These are phyloP conservation scores for Celoporthe dispersa DNA, from an alignment of 2,329 filamentous ascomycete species.

Conservation along the genomic window DNA sequence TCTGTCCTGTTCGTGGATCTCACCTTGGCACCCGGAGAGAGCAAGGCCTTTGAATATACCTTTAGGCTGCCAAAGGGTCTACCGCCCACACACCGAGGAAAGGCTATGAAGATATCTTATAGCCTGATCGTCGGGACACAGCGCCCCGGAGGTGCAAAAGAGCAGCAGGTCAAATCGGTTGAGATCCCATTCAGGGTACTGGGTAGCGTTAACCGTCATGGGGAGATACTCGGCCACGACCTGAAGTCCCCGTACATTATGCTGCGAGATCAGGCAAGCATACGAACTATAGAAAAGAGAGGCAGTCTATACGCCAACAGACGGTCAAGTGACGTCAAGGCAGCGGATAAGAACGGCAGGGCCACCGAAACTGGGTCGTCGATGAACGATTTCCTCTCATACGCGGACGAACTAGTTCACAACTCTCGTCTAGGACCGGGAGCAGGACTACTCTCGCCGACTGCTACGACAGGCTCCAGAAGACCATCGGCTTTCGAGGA, in stretches of 20 bases:
- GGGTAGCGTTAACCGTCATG: constrained; percentile 86
- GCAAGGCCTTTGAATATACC: constrained; percentile 81
- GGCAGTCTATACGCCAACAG: constrained; percentile 29
- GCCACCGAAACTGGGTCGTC: constrained; percentile 42
- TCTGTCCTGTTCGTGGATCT: constrained; percentile 96
- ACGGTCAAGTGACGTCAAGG: constrained; percentile 26
- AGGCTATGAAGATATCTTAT: constrained; percentile 93
- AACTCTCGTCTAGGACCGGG: constrained; percentile 58
- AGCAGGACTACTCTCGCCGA: constrained; percentile 72
- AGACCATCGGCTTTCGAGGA: constrained; percentile 61
- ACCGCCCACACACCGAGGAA: constrained; percentile 89
- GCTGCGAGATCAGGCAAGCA: constrained; percentile 78
- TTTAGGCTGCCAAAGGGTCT: constrained; percentile 86
- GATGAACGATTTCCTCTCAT: constrained; percentile 72
- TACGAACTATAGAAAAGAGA: constrained; percentile 55
- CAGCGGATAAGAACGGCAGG: constrained; percentile 32
- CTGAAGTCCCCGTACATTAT: constrained; percentile 93
- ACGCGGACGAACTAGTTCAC: constrained; percentile 75
- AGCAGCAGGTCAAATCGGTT: constrained; percentile 86
- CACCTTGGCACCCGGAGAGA: constrained; percentile 84
- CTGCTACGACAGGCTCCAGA: constrained; percentile 60
- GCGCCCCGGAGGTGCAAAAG: constrained; percentile 74
- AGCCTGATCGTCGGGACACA: constrained; percentile 91
- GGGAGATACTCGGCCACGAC: constrained; percentile 90
- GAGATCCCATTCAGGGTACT: constrained; percentile 92